Conservation (phyloP, 202 grass and related monocot genomes). For the Carex arenaria region DNA sequence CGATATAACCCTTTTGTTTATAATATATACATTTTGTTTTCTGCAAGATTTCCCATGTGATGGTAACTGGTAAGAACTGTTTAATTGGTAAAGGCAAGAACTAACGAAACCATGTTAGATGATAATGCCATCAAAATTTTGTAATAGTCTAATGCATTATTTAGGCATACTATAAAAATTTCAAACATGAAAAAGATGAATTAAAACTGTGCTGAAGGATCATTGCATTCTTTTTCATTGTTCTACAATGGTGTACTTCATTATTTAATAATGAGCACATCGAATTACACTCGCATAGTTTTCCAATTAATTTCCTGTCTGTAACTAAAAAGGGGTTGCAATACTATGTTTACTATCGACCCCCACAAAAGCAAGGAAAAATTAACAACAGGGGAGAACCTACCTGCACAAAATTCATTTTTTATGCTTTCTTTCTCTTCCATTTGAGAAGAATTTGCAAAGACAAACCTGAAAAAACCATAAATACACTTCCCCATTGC, state of each 20-base stretch:
- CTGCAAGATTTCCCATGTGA: not conserved
- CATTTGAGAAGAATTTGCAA: conserved; percentile 94
- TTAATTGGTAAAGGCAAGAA: not conserved
- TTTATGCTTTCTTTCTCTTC: conserved; percentile 62
- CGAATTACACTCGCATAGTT: not conserved
- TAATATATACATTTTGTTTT: not conserved
- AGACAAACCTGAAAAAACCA: conserved; percentile 89
- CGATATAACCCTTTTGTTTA: not conserved
- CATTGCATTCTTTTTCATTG: not conserved
- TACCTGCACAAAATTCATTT: conserved; percentile 30
- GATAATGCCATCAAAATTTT: not conserved
- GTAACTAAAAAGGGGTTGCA: not conserved
- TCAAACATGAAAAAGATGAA: not conserved
- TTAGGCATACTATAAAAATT: not conserved
- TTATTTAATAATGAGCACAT: not conserved
- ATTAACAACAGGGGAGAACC: not conserved
- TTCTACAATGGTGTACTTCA: not conserved
- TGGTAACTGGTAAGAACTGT: not conserved
- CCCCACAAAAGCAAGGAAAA: not conserved
- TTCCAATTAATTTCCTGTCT: conserved; percentile 8
- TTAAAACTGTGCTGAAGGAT: not conserved
- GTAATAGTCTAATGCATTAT: not conserved
- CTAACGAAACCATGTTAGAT: not conserved
- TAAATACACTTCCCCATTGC: conserved; percentile 85
- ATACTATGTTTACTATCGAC: not conserved